Base-by-base conservation (phyloP, 148 eudicot species). In the Chenopodium formosanum region DNA sequence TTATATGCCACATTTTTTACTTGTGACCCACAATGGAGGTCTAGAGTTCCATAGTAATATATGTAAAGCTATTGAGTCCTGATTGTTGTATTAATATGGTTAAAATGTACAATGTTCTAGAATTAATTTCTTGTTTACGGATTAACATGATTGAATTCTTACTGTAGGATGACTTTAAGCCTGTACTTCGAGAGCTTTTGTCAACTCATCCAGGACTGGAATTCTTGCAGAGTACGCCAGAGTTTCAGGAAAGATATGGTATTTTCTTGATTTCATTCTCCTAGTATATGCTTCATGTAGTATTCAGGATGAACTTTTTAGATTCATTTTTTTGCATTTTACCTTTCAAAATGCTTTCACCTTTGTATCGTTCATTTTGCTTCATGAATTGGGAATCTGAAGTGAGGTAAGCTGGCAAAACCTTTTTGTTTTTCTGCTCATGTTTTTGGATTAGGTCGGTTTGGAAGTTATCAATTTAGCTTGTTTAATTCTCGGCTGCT, bases 191-290 rank as follows among this genome's bases (percentile, higher is more conserved):
- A 76, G 98, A 95, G 78, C 97, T 95, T 85, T 89, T 93, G 90
- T 90, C 91, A 52, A 91, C 97, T 73, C 98, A 95, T 90, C 98
- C 97, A 40, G 98, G 98, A 68, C 83, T 95, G 85, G 98, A 95
- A 83, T 95, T 95, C 88, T 86, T 95, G 77, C 96, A 92, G 80
- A 91, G 91, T 76, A 93, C 98, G 23, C 98, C 98, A 19, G 98
- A 95, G 83, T 95, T 95, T 84, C 98, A 95, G 87, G 98, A 95
- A 71, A 89, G 98, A 95, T 95, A 93, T 85, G 98, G 98, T 95
- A 89, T 74, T 80, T 23, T 56, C 19, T 62, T 32, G 7, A 11
- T 78, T 73, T 37, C 23, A 29, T 13, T 52, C 48, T 29, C 14
- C 27, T 62, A 62, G 27, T 62, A 62, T 3, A 62, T 58, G 70